Evolutionary conservation across 2,329 filamentous ascomycete species (phyloP).

Genomic region (Neonectria hederae): DNA sequence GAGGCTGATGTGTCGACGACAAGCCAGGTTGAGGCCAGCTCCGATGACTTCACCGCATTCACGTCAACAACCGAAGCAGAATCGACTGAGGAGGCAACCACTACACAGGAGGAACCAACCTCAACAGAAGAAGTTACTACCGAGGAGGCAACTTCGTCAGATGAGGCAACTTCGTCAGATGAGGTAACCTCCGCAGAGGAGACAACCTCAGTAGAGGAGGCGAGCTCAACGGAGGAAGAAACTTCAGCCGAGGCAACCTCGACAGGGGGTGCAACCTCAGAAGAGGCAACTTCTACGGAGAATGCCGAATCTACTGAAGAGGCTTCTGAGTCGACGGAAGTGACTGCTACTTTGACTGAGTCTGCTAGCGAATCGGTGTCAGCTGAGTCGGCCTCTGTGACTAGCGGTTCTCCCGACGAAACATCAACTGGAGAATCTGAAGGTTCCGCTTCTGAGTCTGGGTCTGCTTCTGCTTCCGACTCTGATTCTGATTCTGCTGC

Average conservation of each 20-base stretch:
- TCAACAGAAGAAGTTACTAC: constrained; percentile 17
- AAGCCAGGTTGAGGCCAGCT: constrained; percentile 39
- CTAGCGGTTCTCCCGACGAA: background rate
- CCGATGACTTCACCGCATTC: constrained; percentile 3
- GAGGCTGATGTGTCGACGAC: constrained; percentile 37
- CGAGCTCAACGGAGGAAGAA: constrained; percentile 19
- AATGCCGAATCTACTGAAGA: background rate
- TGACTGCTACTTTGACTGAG: background rate
- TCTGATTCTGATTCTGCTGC: background rate
- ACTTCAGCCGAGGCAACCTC: background rate
- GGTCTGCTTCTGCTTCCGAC: background rate
- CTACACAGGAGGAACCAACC: background rate
- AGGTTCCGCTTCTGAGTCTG: background rate
- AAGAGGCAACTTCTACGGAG: background rate
- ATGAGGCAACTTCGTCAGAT: background rate
- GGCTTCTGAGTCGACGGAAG: background rate
- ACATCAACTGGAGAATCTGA: background rate
- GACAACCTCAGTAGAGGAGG: background rate
- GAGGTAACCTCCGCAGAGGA: background rate
- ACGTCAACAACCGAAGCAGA: background rate
- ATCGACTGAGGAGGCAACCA: constrained; percentile 10
- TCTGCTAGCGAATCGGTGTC: background rate
- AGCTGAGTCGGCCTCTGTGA: background rate
- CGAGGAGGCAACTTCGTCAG: background rate
- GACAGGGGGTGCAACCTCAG: background rate